These are phyloP conservation scores for Moesziomyces antarcticus DNA, from an alignment of 1,284 basidiomycete genomes.

Conservation along the genomic window DNA sequence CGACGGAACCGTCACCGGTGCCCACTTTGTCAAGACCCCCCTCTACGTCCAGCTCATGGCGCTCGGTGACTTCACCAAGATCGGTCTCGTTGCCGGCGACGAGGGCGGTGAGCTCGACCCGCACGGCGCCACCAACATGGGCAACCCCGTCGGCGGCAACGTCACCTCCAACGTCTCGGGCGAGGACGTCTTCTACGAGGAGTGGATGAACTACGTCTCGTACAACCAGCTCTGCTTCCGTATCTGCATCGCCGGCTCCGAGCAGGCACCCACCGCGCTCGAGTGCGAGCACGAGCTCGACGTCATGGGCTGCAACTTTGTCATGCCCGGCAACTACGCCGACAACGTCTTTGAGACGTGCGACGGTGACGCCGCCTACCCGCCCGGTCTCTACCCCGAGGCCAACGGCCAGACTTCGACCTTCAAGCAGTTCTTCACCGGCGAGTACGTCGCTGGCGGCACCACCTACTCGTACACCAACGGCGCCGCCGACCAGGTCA, in stretches of 20 bases:
- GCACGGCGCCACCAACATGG: conserved; percentile 66
- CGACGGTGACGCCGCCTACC: conserved; percentile 65
- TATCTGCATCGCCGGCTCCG: conserved; percentile 61
- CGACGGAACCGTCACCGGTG: conserved; percentile 64
- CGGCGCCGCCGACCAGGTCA: conserved; percentile 52
- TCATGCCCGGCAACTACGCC: conserved; percentile 66
- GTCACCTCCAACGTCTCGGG: conserved; percentile 71
- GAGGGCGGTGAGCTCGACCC: conserved; percentile 66
- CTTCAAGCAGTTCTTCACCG: conserved; percentile 61
- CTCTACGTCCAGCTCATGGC: conserved; percentile 71
- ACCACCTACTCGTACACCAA: conserved; percentile 54
- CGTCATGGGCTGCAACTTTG: conserved; percentile 67
- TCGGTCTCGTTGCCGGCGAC: conserved; percentile 51
- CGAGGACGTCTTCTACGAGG: conserved; percentile 70
- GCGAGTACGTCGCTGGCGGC: conserved; percentile 50
- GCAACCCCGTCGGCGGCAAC: conserved; percentile 72
- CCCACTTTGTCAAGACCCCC: conserved; percentile 64
- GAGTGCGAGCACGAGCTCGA: conserved; percentile 65
- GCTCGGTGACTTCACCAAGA: conserved; percentile 66
- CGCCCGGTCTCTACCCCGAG: conserved; percentile 57
- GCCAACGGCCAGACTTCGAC: conserved; percentile 55
- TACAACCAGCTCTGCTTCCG: conserved; percentile 63
- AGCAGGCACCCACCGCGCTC: conserved; percentile 42
- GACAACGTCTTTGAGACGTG: conserved; percentile 62
- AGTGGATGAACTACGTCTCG: conserved; percentile 70